phyloP scores from a whole-genome alignment of 768 basidiomycete genomes.

The Kwoniella sp. region DNA sequence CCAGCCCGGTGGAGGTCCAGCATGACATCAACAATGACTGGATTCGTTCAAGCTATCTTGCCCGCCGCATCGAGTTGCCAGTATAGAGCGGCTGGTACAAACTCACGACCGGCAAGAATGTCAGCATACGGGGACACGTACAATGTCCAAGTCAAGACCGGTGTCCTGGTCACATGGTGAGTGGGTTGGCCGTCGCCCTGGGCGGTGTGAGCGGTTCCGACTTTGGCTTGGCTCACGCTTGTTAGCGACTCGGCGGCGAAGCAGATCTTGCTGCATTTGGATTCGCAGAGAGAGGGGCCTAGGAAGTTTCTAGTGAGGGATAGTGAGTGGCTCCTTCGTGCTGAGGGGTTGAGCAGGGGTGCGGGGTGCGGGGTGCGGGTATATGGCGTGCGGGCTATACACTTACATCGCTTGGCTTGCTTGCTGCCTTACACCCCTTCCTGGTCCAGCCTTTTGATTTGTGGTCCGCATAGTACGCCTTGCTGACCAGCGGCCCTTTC shows the following conservation, averaged over 20 bases:
- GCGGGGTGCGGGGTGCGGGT: too few relatives aligned
- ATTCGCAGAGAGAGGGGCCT: constrained; percentile 27
- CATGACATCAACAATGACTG: background rate
- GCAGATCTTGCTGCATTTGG: constrained; percentile 41
- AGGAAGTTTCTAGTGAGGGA: constrained; percentile 38
- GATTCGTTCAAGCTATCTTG: too few relatives aligned
- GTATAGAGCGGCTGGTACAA: background rate
- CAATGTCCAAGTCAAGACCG: constrained; percentile 24
- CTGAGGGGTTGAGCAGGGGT: background rate
- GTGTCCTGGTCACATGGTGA: constrained; percentile 30
- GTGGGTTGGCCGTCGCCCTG: background rate
- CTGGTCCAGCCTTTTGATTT: too few relatives aligned
- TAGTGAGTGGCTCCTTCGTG: too few relatives aligned
- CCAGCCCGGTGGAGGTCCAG: background rate
- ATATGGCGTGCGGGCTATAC: too few relatives aligned
- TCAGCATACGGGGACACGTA: constrained; percentile 27
- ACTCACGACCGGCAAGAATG: background rate
- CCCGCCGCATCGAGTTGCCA: too few relatives aligned
- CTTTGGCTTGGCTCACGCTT: background rate
- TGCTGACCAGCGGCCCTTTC: background rate
- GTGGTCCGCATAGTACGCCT: too few relatives aligned
- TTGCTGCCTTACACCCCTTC: too few relatives aligned
- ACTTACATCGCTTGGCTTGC: too few relatives aligned
- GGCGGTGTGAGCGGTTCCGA: too few relatives aligned
- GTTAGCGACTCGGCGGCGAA: constrained; percentile 44